Evolutionary conservation across 495 filamentous ascomycete genomes (phyloP), one percentile per base, ranked within the genome.

Genomic region (Copromyces sp.): DNA sequence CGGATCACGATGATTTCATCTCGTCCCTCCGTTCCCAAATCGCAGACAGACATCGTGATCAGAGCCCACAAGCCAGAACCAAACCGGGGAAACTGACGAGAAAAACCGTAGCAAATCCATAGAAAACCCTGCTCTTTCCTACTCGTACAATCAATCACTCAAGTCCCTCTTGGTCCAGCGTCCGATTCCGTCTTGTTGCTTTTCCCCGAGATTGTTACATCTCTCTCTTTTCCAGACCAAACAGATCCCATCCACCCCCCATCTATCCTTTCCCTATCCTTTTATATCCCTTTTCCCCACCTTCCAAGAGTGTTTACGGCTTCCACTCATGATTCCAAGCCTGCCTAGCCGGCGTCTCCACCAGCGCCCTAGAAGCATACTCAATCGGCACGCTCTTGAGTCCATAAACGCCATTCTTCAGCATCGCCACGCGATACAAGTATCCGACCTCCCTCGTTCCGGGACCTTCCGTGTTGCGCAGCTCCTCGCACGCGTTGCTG

Each of bases 241-340:
- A 59, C 9, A 44, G 3, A 17, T 7, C 16, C 41, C 6, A 6
- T n/a, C 9, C 20, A 4, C 45, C 45, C 20, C 6, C 20, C 45
- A 29, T 12, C 20, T 14, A n/a, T 39, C 12, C 53, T 20, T 61
- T 17, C 68, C 53, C 29, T 65, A 16, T 59, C 45, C 20, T 24
- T 24, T 24, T 24, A 24, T 24, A 3, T 24, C 24, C 24, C 40
- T 16, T 14, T 11, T 5, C 7, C 4, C 17, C 29, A 16, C 8
- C 45, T 9, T 17, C 41, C 59, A 29, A 24, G 24, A 24, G 24
- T 24, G 40, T 69, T 77, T 71, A 82, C 70, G 76, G 73, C 81
- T 80, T 90, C 90, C 90, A 91, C 9, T 80, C 86, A 82, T 94
- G 87, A 82, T 97, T 93, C 93, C 92, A 95, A 72, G 91, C 88